Conservation (phyloP, 208 protist species). For the Leishmania turanica region DNA sequence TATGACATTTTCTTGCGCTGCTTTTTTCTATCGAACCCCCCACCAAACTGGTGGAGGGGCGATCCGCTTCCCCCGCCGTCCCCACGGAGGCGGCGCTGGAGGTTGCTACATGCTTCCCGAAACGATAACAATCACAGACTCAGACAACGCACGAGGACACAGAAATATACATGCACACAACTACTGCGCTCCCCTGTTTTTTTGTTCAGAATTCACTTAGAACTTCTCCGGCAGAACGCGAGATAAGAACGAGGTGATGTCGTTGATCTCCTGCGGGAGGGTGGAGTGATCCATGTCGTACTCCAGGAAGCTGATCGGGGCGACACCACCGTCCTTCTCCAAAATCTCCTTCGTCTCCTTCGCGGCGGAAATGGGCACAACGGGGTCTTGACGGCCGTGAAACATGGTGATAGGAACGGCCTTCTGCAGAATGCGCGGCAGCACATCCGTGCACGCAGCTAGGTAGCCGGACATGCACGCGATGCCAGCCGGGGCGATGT, state of each 20-base stretch:
- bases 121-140: neutral
- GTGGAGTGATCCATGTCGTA: constrained; percentile 89
- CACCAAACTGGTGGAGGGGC: neutral
- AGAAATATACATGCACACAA: constrained; percentile 1
- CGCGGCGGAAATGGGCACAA: constrained; percentile 72
- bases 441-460: constrained; percentile 43
- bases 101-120: neutral
- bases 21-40: neutral
- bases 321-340: constrained; percentile 37
- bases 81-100: neutral
- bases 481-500: constrained; percentile 68
- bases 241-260: constrained; percentile 60
- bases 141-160: neutral
- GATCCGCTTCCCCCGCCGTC: neutral
- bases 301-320: constrained; percentile 50
- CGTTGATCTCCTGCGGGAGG: constrained; percentile 71
- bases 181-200: neutral
- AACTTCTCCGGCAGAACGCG: constrained; percentile 53
- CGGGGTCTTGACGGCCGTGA: constrained; percentile 74
- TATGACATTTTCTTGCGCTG: neutral
- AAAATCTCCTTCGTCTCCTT: constrained; percentile 49
- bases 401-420: constrained; percentile 63
- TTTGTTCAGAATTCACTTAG: neutral
- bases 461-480: constrained; percentile 85
- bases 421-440: constrained; percentile 46